Evolutionary conservation across 768 basidiomycete species (phyloP), one percentile per base, ranked within the genome.

Genomic region (Dentipellis fragilis): DNA sequence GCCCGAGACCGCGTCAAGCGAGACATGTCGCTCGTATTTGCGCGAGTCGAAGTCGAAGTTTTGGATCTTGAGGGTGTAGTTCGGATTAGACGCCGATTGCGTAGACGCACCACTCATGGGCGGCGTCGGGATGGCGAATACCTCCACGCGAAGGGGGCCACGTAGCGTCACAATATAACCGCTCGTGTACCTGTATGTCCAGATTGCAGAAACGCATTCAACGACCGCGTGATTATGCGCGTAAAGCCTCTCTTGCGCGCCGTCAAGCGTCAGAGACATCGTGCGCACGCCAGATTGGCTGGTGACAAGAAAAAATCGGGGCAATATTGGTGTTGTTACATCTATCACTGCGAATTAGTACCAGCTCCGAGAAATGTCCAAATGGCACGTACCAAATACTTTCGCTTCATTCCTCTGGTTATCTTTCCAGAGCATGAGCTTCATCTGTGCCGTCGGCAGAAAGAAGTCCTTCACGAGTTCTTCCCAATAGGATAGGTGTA

Each of bases 381-480:
- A 9, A 9, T 17, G 48, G 29, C 48, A 72, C 85, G 49, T 54
- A 91, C 89, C 88, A 62, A 93, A 90, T 9, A 85, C 85, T 63
- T 89, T 92, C 35, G 89, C 88, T 64, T 91, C 90, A 22, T 75
- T 78, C 62, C 75, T 78, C 64, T 83, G 80, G 62, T 87, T 89
- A 67, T 90, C 89, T 65, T 88, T 88, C 89, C 89, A 91, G n/a
- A 92, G 70, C 2, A 87, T 90, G 61, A 92, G 76, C 66, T 83
- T 87, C 80, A 91, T 81, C 48, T 79, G 68, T 19, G 87, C 85
- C 57, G 80, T 80, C 2, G 81, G 76, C 9, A 80, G 80, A 64
- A 91, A 92, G 60, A 83, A 90, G 29, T 84, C 80, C 50, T 75
- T 74, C 57, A 89, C 78, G 38, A 89, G 63, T 3, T 72, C 71